Conservation (phyloP, 2,329 filamentous ascomycete genomes). For the Rutstroemia sp. region DNA sequence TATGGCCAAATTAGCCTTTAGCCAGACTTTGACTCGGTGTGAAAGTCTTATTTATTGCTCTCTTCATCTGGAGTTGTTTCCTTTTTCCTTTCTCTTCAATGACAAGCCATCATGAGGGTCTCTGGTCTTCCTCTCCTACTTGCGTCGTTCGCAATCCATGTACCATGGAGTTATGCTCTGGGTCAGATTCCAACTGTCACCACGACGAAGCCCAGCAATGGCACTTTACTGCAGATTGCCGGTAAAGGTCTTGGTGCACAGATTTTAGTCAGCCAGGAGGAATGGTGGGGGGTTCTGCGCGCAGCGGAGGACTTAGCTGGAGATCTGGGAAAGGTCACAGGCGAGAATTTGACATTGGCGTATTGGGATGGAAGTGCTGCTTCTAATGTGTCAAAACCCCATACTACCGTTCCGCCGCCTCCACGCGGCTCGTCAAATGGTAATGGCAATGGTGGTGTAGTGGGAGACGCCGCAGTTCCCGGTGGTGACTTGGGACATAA, state of each 20-base stretch:
- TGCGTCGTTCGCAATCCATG: neutral
- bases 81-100: too few species aligned
- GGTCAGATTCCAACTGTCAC: constrained; percentile 6
- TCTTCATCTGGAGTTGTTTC: too few species aligned
- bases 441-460: neutral
- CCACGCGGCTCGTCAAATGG: neutral
- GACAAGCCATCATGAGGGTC: neutral
- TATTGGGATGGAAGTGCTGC: constrained; percentile 15
- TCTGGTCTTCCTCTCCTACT: neutral
- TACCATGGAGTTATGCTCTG: neutral
- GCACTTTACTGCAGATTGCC: constrained; percentile 18
- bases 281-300: constrained; percentile 62
- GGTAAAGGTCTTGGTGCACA: constrained; percentile 34
- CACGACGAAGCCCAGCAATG: constrained; percentile 29
- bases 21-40: too few species aligned
- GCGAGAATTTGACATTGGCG: constrained; percentile 48
- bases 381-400: constrained; percentile 1
- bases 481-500: constrained; percentile 13
- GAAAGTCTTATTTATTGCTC: too few species aligned
- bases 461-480: constrained; percentile 2
- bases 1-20: too few species aligned
- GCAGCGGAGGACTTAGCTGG: constrained; percentile 58
- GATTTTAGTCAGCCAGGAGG: constrained; percentile 48
- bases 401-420: neutral
- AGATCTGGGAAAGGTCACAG: constrained; percentile 61